These are phyloP conservation scores for Microsporum audouinii DNA, from an alignment of 2,329 filamentous ascomycete species.

Conservation along the genomic window DNA sequence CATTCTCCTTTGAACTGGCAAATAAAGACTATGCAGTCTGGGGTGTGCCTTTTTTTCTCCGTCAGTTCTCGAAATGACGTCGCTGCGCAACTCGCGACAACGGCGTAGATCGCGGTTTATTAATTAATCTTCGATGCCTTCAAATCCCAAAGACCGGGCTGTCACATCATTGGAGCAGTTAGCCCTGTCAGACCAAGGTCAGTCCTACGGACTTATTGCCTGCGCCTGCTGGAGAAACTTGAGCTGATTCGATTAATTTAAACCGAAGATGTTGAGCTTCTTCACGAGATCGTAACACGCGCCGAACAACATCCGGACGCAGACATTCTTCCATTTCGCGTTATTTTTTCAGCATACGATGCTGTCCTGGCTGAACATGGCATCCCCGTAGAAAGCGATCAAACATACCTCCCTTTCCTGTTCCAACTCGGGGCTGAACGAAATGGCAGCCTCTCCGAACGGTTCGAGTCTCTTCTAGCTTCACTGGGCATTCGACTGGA, in stretches of 20 bases:
- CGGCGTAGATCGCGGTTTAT: slow-evolving; percentile 34
- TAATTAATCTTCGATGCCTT: slow-evolving; percentile 40
- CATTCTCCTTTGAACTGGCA: neutral
- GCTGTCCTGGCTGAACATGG: slow-evolving; percentile 59
- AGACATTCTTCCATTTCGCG: slow-evolving; percentile 58
- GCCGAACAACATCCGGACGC: slow-evolving; percentile 57
- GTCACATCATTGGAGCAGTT: slow-evolving; percentile 32
- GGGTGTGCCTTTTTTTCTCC: slow-evolving; percentile 7
- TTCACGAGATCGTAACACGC: slow-evolving; percentile 63
- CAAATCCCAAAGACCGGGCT: slow-evolving; percentile 33
- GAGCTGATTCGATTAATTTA: neutral
- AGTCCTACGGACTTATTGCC: neutral
- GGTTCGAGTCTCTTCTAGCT: slow-evolving; percentile 56
- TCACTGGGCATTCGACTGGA: slow-evolving; percentile 63
- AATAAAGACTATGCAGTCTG: slow-evolving; percentile 7
- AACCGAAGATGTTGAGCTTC: slow-evolving; percentile 58
- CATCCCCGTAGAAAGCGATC: slow-evolving; percentile 60
- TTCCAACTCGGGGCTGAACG: slow-evolving; percentile 58
- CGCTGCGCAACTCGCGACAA: slow-evolving; percentile 31
- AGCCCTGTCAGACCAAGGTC: slow-evolving; percentile 52
- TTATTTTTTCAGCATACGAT: slow-evolving; percentile 73
- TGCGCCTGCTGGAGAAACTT: neutral
- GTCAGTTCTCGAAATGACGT: slow-evolving; percentile 28
- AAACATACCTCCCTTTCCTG: slow-evolving; percentile 63
- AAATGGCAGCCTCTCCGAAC: slow-evolving; percentile 51